Evolutionary conservation across 148 eudicot genomes (phyloP), one percentile per base, ranked within the genome.

Genomic region (Polygonum maritimum): DNA sequence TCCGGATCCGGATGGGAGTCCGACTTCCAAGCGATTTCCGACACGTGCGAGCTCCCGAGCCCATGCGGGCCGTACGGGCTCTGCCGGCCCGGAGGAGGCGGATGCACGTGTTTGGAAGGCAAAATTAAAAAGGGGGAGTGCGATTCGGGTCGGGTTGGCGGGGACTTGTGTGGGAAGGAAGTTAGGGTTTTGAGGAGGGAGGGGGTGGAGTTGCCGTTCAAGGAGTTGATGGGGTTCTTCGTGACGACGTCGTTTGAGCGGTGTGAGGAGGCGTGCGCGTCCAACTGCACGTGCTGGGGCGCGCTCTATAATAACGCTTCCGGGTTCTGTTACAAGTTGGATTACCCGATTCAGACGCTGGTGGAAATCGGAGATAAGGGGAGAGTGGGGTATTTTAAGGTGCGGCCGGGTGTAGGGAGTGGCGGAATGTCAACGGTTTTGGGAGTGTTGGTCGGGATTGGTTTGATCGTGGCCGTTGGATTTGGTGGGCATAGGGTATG

Each of bases 261-360:
- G 35, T 95, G 99, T 41, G 94, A 92, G 80, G 74, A 79, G 18
- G 73, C 88, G 33, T 95, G 97, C 65, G 84, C 79, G 14, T 55
- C 47, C 54, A 88, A 89, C 49, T 95, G 99, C 80, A 82, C 87
- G 2, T 95, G 99, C 54, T 92, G 98, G 99, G 99, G 99, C 18
- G 94, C 72, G 80, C 86, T 87, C 80, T 92, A 92, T 77, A 91
- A 78, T 83, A 95, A 92, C 87, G 83, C 86, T 0, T 87, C 96
- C 16, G 91, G 93, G 60, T 88, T 88, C 78, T 95, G 99, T 75
- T 95, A 95, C 89, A 77, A 44, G 48, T 63, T 95, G 79, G 89
- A 87, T 19, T 95, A 90, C 78, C 99, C 99, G 48, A 85, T 95
- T 48, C 86, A 92, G 82, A 90, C 91, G 0, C 63, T 95, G 16